Percentiles rank a stretch among this genome's conserved stretches.
Evolutionary conservation across 306 rosid genomes (phyloP).

Genomic region (Cicer cuneatum): DNA sequence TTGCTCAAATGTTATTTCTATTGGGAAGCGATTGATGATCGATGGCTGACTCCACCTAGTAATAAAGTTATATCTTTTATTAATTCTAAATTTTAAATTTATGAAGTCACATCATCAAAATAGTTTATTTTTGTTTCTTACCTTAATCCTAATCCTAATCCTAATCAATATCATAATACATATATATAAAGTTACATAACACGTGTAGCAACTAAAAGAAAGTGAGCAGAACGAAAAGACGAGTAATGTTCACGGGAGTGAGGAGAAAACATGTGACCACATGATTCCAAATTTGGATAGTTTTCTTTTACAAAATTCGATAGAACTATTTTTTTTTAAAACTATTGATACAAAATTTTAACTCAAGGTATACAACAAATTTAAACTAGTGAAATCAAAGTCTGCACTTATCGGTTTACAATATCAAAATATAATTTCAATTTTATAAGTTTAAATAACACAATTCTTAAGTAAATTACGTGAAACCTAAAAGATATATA

Average conservation of each 20-base stretch:
- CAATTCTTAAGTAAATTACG: no score
- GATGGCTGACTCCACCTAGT: neutral
- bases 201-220: constrained; percentile 19
- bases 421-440: no score
- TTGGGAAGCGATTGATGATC: neutral
- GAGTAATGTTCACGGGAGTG: constrained; percentile 17
- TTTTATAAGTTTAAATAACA: no score
- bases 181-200: constrained; percentile 1
- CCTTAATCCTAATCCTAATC: neutral
- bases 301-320: neutral
- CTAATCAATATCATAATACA: neutral
- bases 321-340: no score
- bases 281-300: neutral
- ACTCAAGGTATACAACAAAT: no score
- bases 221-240: neutral
- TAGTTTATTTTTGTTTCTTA: neutral
- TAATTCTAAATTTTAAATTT: neutral
- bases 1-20: neutral
- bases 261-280: neutral
- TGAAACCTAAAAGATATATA: no score
- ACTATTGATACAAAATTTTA: no score
- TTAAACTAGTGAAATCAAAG: no score
- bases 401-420: no score
- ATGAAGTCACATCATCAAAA: neutral
- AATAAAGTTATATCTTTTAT: neutral